Conservation (phyloP, 1,139 yeast species). For the Chernovozyma aurita region DNA sequence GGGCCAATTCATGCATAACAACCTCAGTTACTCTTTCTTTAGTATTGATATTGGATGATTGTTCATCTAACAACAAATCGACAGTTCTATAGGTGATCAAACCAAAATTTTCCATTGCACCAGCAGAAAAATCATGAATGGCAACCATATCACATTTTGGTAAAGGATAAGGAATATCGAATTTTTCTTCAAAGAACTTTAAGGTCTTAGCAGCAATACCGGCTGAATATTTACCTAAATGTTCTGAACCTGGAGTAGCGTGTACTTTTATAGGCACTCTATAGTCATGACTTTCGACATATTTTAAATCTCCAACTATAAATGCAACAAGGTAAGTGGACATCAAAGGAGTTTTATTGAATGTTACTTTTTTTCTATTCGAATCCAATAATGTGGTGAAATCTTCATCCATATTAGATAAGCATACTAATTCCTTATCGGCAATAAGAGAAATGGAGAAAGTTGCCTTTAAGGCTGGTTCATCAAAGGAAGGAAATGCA, state of each 20-base stretch:
- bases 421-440: conserved; percentile 54
- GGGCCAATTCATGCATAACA: conserved; percentile 86
- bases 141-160: conserved; percentile 77
- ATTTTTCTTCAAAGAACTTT: conserved; percentile 60
- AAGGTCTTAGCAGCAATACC: conserved; percentile 63
- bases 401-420: conserved; percentile 76
- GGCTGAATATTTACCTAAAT: conserved; percentile 62
- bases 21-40: conserved; percentile 82
- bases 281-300: conserved; percentile 54
- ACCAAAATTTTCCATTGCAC: conserved; percentile 94
- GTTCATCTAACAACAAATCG: conserved; percentile 64
- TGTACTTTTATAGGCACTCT: conserved; percentile 72
- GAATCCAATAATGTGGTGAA: conserved; percentile 41
- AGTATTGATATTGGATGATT: conserved; percentile 61
- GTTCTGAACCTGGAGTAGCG: conserved; percentile 63
- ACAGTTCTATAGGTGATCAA: conserved; percentile 77
- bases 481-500: conserved; percentile 90
- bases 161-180: conserved; percentile 64
- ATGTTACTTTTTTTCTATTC: conserved; percentile 46
- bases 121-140: conserved; percentile 70
- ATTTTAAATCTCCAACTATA: conserved; percentile 73
- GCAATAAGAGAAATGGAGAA: conserved; percentile 66
- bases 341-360: conserved; percentile 64
- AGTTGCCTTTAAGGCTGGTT: conserved; percentile 78
- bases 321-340: conserved; percentile 77